phyloP scores from a whole-genome alignment of 179 eudicot genomes.

The Spergularia azorica region DNA sequence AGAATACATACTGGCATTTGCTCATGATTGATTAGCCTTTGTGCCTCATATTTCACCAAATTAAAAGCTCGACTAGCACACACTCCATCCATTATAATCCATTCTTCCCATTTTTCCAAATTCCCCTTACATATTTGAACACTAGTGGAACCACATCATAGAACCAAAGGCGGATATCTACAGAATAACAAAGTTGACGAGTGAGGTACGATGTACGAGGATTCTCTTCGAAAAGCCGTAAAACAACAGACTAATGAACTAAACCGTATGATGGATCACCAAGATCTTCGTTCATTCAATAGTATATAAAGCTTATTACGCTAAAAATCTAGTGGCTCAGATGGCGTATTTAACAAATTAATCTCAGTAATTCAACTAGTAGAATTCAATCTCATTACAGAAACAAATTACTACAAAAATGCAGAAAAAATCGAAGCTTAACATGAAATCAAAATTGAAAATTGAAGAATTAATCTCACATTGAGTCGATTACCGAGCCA shows the following conservation, averaged over 20 bases:
- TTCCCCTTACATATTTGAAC: too few species aligned
- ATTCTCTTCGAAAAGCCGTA: too few species aligned
- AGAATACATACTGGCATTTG: neutral
- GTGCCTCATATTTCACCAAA: too few species aligned
- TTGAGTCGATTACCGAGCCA: constrained; percentile 66
- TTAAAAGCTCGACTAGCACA: too few species aligned
- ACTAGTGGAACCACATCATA: neutral
- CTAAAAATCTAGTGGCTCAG: neutral
- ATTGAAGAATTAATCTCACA: constrained; percentile 39
- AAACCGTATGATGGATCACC: neutral
- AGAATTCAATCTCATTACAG: too few species aligned
- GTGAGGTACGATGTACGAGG: neutral
- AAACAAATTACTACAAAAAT: neutral
- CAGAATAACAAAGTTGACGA: neutral
- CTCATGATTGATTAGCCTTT: too few species aligned
- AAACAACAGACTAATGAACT: neutral
- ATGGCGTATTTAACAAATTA: too few species aligned
- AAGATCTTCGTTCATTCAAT: too few species aligned
- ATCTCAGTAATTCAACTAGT: neutral
- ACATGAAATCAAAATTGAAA: neutral
- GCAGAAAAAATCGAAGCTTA: neutral
- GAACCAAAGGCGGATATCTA: neutral
- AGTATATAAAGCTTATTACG: neutral
- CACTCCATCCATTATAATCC: too few species aligned
- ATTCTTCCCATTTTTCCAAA: too few species aligned